Percentiles rank a stretch among this genome's conserved stretches.
Conservation (phyloP, 1,284 basidiomycete genomes). For the Trichosporon ovoides region DNA sequence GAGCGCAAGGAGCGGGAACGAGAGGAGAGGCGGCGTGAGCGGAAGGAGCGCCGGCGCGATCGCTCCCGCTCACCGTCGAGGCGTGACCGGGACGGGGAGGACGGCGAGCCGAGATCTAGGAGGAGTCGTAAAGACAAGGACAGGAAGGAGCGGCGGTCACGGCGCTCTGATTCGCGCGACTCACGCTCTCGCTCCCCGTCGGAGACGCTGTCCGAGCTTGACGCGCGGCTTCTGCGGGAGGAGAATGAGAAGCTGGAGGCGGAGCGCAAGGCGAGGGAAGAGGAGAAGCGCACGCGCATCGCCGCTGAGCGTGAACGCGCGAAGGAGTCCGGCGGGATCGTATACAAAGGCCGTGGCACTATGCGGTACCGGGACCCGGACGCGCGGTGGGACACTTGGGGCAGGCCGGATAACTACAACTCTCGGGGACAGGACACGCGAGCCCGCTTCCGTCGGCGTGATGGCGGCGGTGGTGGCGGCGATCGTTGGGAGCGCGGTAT, state of each 20-base stretch:
- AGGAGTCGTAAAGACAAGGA: conserved; percentile 13
- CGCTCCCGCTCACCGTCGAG: conserved; percentile 3
- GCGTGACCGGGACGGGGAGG: neutral
- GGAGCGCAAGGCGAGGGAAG: conserved; percentile 30
- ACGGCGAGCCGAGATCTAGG: neutral
- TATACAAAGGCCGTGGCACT: conserved; percentile 47
- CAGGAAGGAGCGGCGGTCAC: conserved; percentile 12
- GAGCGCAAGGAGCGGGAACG: conserved; percentile 16
- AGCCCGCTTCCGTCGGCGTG: conserved; percentile 13
- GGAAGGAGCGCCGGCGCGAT: conserved; percentile 22
- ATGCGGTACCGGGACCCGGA: conserved; percentile 49
- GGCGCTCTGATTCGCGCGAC: no score
- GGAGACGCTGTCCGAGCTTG: conserved; percentile 46
- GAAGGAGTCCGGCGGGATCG: conserved; percentile 35
- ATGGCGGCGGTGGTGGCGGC: no score
- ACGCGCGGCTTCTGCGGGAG: conserved; percentile 47
- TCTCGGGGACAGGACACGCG: conserved; percentile 25
- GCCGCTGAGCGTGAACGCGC: conserved; percentile 32
- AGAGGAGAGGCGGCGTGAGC: conserved; percentile 11
- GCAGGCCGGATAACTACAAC: conserved; percentile 32
- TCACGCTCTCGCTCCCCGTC: conserved; percentile 9
- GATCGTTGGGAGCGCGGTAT: conserved; percentile 24
- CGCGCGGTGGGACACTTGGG: conserved; percentile 11
- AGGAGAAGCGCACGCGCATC: conserved; percentile 32
- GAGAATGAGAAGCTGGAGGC: conserved; percentile 44